Percentiles rank a stretch among this genome's conserved stretches.
Conservation (phyloP, 331 rosid genomes). For the Spiraea crenata region DNA sequence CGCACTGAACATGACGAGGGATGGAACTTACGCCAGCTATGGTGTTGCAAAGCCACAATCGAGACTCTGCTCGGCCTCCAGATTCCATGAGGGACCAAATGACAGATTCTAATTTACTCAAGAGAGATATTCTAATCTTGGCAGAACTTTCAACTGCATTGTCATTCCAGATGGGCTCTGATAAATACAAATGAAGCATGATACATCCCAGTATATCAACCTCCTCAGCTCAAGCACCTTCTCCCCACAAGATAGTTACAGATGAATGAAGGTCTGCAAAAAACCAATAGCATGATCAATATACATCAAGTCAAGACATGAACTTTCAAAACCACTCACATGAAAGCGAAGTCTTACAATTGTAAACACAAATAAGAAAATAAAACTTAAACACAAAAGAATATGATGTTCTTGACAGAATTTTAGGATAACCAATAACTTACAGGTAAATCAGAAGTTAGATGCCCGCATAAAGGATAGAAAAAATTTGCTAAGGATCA, state of each 20-base stretch:
- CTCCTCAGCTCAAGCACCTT: neutral
- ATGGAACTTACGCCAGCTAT: slow-evolving; percentile 51
- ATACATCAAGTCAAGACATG: neutral
- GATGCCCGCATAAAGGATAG: neutral
- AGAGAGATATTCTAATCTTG: slow-evolving; percentile 43
- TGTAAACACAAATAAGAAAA: neutral
- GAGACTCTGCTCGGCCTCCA: slow-evolving; percentile 66
- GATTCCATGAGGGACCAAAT: slow-evolving; percentile 51
- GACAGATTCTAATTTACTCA: slow-evolving; percentile 58
- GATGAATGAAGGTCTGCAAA: slow-evolving; percentile 10
- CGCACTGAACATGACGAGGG: slow-evolving; percentile 39
- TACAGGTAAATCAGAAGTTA: neutral
- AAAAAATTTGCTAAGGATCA: neutral
- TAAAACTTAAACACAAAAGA: neutral
- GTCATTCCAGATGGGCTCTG: slow-evolving; percentile 47
- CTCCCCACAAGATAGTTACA: neutral
- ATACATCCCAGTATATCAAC: neutral
- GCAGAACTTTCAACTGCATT: slow-evolving; percentile 29
- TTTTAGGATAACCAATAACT: too few species aligned
- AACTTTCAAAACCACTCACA: neutral
- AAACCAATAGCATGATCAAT: neutral
- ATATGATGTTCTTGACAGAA: neutral
- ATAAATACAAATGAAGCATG: slow-evolving; percentile 61
- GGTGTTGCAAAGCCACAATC: slow-evolving; percentile 74
- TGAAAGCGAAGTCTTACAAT: neutral